Conservation (phyloP, 2,329 filamentous ascomycete species). For the Arthroderma sp. region DNA sequence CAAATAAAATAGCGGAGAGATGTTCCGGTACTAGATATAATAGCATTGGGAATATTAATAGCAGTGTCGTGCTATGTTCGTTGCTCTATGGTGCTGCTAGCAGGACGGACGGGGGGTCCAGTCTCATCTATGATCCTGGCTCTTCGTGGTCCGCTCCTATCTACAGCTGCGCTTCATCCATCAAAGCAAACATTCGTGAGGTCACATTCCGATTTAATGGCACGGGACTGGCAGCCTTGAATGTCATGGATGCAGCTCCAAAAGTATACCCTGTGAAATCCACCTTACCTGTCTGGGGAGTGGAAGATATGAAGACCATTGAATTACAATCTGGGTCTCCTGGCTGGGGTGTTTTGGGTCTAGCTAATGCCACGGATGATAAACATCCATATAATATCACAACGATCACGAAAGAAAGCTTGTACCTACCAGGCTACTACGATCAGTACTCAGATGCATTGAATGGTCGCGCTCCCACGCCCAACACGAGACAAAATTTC, state of each 20-base stretch:
- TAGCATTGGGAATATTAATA: slow-evolving; percentile 30
- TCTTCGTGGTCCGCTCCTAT: slow-evolving; percentile 31
- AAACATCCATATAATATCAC: slow-evolving; percentile 19
- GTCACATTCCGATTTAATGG: slow-evolving; percentile 33
- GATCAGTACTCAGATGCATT: neutral
- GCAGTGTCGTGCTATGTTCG: slow-evolving; percentile 27
- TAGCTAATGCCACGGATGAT: slow-evolving; percentile 18
- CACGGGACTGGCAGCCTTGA: slow-evolving; percentile 24
- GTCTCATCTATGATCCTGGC: slow-evolving; percentile 27
- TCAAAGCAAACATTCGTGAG: slow-evolving; percentile 34
- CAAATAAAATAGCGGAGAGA: neutral
- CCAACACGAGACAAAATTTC: slow-evolving; percentile 16
- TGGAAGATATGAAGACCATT: slow-evolving; percentile 21
- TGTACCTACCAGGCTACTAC: slow-evolving; percentile 20
- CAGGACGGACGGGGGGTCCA: slow-evolving; percentile 21
- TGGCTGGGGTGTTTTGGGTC: slow-evolving; percentile 30
- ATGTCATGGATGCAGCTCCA: slow-evolving; percentile 20
- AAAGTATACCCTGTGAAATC: slow-evolving; percentile 24
- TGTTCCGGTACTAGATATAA: slow-evolving; percentile 14
- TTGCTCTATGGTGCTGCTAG: slow-evolving; percentile 29
- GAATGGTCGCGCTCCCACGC: neutral
- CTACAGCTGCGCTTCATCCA: slow-evolving; percentile 31
- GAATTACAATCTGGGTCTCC: slow-evolving; percentile 16
- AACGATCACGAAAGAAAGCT: slow-evolving; percentile 9
- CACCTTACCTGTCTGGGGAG: slow-evolving; percentile 23